These are phyloP conservation scores for Nannizziopsis arthrosporioides DNA, from an alignment of 2,329 filamentous ascomycete species.

Conservation along the genomic window DNA sequence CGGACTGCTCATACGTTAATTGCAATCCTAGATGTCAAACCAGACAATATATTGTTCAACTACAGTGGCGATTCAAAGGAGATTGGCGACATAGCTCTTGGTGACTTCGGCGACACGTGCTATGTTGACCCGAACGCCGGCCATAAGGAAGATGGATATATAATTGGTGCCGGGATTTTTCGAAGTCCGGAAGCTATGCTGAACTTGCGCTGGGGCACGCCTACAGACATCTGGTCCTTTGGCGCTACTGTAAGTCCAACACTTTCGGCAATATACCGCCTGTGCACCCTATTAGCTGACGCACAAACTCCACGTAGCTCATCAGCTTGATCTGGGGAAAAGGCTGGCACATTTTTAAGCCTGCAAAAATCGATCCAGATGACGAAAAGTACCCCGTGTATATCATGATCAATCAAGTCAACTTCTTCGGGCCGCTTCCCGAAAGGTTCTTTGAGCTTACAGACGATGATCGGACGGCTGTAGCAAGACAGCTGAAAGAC, in stretches of 20 bases:
- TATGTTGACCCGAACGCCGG: not conserved
- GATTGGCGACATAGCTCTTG: not conserved
- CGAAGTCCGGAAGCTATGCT: slow-evolving; percentile 29
- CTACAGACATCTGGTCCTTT: slow-evolving; percentile 34
- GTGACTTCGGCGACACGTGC: not conserved
- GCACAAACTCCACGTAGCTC: too few species aligned
- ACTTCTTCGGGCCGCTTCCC: slow-evolving; percentile 20
- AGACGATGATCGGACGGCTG: slow-evolving; percentile 13
- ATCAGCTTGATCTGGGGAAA: slow-evolving; percentile 18
- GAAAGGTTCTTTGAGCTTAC: slow-evolving; percentile 17
- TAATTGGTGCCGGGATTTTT: slow-evolving; percentile 29
- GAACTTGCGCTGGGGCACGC: slow-evolving; percentile 26
- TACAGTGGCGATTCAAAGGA: not conserved
- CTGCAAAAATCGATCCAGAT: slow-evolving; percentile 15
- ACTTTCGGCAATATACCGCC: too few species aligned
- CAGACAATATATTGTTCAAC: slow-evolving; percentile 3
- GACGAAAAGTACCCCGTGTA: slow-evolving; percentile 20
- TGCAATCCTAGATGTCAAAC: slow-evolving; percentile 17
- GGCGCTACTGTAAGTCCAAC: slow-evolving; percentile 26
- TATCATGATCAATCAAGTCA: slow-evolving; percentile 18
- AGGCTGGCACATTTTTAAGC: slow-evolving; percentile 18
- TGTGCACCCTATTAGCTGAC: too few species aligned
- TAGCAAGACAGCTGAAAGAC: slow-evolving; percentile 2
- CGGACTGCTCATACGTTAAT: not conserved
- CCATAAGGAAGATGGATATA: slow-evolving; percentile 2